Base-by-base conservation (phyloP, 2,329 filamentous ascomycete species). In the Incumbomyces delicatus region DNA sequence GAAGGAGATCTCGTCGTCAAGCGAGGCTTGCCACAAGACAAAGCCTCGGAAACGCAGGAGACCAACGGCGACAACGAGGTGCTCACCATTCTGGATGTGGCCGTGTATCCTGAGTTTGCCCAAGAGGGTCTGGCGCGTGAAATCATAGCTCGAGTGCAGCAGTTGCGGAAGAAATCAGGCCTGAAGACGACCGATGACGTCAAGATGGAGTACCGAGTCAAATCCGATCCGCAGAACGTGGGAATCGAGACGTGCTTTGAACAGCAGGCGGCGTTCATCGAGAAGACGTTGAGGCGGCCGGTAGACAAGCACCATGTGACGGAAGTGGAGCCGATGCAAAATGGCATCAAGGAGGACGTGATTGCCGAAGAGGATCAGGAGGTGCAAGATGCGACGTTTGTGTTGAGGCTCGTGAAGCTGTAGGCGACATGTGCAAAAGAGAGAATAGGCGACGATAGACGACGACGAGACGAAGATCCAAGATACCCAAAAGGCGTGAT, bases 181-280 rank as follows among this genome's bases (percentile, higher is more conserved):
- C 73, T 98, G 44, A 80, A 89, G 53, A 81, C 88, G 1, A 96
- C 90, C 0, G 92, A 98, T 61, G 92, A 96, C 61, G 82, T 98
- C 52, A 86, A 84, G 69, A 95, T 98, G 85, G 85, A 94, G 65
- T 96, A 95, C 69, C 75, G 75, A 48, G 80, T 96, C 4, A 68
- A 94, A 41, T 75, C 78, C 6, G 88, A 95, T 60, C 85, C 86
- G 0, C 85, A 92, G 2, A 75, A 78, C 37, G 75, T 89, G 49
- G 87, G 86, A 4, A 65, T 95, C 18, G 78, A 75, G 48, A 72
- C 75, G 46, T 81, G 81, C 2, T 87, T 94, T 60, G 72, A 77
- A 53, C 76, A 76, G 32, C 85, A 94, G 60, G 67, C 76, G 17
- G 65, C 72, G 37, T 70, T 76, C 30, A 86, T 94, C 60, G 81